A percentile compares a stretch with the other conserved stretches of the same genome.
These are phyloP conservation scores for Dalbergia oliveri DNA, from an alignment of 306 rosid genomes.

Conservation along the genomic window DNA sequence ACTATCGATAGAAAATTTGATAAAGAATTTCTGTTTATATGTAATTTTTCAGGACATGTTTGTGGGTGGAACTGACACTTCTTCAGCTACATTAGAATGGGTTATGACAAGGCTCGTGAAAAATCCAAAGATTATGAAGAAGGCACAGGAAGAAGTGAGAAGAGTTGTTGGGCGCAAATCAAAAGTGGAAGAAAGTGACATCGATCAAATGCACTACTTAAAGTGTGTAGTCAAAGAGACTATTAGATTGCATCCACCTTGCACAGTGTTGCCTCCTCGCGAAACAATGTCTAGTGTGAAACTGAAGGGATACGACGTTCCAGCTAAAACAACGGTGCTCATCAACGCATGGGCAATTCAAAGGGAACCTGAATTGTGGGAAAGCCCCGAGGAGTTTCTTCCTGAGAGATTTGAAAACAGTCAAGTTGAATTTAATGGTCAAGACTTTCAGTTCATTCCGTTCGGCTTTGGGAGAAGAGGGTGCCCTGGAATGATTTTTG, in stretches of 20 bases:
- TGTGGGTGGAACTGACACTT: conserved; percentile 55
- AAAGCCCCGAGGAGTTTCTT: conserved; percentile 36
- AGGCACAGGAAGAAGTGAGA: conserved; percentile 69
- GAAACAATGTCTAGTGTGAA: conserved; percentile 38
- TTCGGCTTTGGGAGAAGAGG: conserved; percentile 51
- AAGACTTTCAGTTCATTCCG: conserved; percentile 31
- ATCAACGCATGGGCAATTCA: conserved; percentile 65
- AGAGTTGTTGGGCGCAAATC: conserved; percentile 51
- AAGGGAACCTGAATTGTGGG: conserved; percentile 45
- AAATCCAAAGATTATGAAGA: conserved; percentile 59
- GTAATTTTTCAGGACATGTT: conserved; percentile 63
- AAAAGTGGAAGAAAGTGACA: conserved; percentile 49
- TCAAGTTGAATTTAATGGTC: conserved; percentile 19
- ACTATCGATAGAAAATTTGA: background rate
- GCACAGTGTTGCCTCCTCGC: conserved; percentile 50
- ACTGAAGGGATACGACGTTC: conserved; percentile 56
- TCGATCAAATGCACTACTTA: conserved; percentile 60
- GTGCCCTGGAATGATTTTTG: conserved; percentile 52
- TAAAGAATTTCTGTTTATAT: background rate
- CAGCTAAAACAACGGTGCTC: conserved; percentile 43
- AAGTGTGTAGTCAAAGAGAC: conserved; percentile 60
- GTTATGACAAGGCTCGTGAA: conserved; percentile 56
- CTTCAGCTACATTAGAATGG: conserved; percentile 57
- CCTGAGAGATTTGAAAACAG: conserved; percentile 51
- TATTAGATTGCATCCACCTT: conserved; percentile 61